phyloP scores from a whole-genome alignment of 345 rosid species.

The Sisymbrium altissimum region DNA sequence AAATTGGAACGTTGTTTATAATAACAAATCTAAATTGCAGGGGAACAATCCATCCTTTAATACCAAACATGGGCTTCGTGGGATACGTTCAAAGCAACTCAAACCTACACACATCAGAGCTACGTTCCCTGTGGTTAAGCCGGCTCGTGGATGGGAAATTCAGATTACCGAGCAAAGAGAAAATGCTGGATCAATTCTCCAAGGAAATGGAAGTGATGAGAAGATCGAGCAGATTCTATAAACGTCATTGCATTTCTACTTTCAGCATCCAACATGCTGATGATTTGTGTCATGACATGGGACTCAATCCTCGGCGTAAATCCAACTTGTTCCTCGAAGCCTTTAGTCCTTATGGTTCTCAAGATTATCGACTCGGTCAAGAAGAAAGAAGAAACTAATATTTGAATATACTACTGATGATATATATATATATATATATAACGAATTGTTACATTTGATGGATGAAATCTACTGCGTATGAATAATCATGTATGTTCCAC shows the following conservation, averaged over 20 bases:
- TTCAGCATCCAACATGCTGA: slow-evolving; percentile 85
- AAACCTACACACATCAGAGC: slow-evolving; percentile 78
- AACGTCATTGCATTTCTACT: slow-evolving; percentile 84
- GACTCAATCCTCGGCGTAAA: slow-evolving; percentile 72
- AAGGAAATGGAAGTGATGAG: slow-evolving; percentile 58
- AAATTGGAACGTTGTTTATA: neutral
- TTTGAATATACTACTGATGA: neutral
- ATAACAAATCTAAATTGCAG: slow-evolving; percentile 30
- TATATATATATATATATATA: too few relatives aligned
- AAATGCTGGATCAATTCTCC: slow-evolving; percentile 53
- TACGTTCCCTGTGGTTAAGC: slow-evolving; percentile 70
- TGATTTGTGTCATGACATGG: slow-evolving; percentile 81
- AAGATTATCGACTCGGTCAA: slow-evolving; percentile 42
- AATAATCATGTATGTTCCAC: slow-evolving; percentile 11
- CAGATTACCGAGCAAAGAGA: slow-evolving; percentile 62
- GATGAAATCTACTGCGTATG: neutral
- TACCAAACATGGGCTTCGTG: slow-evolving; percentile 76
- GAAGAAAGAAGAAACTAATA: neutral
- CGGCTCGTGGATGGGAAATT: slow-evolving; percentile 51
- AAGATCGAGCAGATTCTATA: slow-evolving; percentile 69
- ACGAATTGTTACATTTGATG: neutral
- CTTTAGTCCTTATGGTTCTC: slow-evolving; percentile 69
- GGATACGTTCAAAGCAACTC: slow-evolving; percentile 78
- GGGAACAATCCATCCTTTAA: slow-evolving; percentile 78
- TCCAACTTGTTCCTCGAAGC: slow-evolving; percentile 60